phyloP scores from a whole-genome alignment of 2,329 filamentous ascomycete genomes.

The Teratosphaeriaceae sp. region DNA sequence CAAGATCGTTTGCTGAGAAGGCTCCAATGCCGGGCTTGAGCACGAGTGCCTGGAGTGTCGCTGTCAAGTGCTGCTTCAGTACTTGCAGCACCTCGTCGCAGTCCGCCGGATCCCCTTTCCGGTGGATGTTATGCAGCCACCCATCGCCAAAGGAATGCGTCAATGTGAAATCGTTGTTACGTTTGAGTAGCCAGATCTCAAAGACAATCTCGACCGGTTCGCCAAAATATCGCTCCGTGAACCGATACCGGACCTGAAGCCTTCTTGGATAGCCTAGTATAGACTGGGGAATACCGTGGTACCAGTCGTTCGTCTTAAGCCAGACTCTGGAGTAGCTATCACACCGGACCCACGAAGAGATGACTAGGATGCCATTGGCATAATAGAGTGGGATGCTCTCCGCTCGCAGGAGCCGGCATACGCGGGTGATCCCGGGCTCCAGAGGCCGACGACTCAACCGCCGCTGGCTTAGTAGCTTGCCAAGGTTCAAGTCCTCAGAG shows the following conservation, averaged over 20 bases:
- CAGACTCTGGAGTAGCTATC: slow-evolving; percentile 1
- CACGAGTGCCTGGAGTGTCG: not conserved
- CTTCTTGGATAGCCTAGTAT: not conserved
- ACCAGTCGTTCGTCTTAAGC: slow-evolving; percentile 5
- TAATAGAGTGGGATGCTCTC: no score
- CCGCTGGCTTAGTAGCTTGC: no score
- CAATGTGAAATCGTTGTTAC: not conserved
- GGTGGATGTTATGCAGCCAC: slow-evolving; percentile 5
- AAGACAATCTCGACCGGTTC: slow-evolving; percentile 7
- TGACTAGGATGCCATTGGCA: no score
- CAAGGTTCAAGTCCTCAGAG: no score
- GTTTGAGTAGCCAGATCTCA: slow-evolving; percentile 1
- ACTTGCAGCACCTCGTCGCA: slow-evolving; percentile 5
- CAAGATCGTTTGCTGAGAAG: not conserved
- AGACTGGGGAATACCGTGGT: slow-evolving; percentile 1
- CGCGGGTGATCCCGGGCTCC: no score
- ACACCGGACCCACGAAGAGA: slow-evolving; percentile 1
- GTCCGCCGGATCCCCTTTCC: slow-evolving; percentile 9
- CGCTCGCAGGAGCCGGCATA: no score
- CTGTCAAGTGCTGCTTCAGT: not conserved
- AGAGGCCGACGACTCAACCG: no score
- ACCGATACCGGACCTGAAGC: slow-evolving; percentile 3
- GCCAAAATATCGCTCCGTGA: slow-evolving; percentile 8
- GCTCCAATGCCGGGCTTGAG: not conserved
- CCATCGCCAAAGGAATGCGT: not conserved